Evolutionary conservation across 1,284 basidiomycete species (phyloP), one percentile per base, ranked within the genome.

Genomic region (Pseudozyma tsukubaensis): DNA sequence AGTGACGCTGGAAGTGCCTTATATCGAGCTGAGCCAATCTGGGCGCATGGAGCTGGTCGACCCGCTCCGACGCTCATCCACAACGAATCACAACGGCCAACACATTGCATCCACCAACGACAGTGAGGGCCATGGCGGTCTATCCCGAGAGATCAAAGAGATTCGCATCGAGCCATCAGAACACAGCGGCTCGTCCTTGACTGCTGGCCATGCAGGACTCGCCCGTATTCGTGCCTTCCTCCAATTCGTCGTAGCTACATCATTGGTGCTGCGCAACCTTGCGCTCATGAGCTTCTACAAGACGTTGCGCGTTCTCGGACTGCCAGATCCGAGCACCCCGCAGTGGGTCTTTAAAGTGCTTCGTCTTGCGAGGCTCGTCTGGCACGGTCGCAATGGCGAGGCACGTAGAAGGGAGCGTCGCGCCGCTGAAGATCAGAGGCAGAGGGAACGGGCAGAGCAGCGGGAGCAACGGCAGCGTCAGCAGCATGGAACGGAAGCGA

Each of bases 301-400:
- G 48, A n/a, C 39, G 14, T 44, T 50, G 43, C 36, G 49, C 11
- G 35, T 61, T 6, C 9, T 65, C 14, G 64, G 68, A 8, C 43
- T 69, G 18, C 68, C 67, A 1, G 60, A 64, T 19, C 65, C 72
- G 8, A 49, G 55, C 39, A 51, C 73, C 6, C 79, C 79, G 4
- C 44, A 5, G 14, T 68, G 57, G 59, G 55, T 76, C 3, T 70
- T 56, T 19, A 29, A 45, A 3, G 18, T 58, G 14, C 60, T 77
- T n/a, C 69, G 80, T 10, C 44, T 67, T 14, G 52, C 71, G 14
- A 66, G 82, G 49, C 72, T 83, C 13, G 59, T 77, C 32, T 83
- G 82, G 82, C 82, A 83, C 52, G 82, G 82, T 10, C 56, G 67
- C 35, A 82, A 77, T 43, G 82, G 82, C 40, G 82, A 83, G 50